A percentile compares a stretch with the other conserved stretches of the same genome.
Evolutionary conservation across 371 early-diverging fungal genomes (phyloP).

Genomic region (Umbelopsis sp.): DNA sequence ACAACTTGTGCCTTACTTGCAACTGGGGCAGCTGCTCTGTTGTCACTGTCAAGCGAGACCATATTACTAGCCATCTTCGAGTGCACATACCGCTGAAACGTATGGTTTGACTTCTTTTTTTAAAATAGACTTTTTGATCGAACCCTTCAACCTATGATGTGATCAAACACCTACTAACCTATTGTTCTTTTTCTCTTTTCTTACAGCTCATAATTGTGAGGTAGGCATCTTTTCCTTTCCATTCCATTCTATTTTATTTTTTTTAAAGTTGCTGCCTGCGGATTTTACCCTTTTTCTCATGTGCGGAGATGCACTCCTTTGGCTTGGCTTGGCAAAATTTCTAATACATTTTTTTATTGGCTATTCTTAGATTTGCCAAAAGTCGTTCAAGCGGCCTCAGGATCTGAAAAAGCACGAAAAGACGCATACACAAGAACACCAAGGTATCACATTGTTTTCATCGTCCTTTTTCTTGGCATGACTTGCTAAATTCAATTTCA

Average conservation of each 20-base stretch:
- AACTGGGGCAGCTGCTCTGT: conserved; percentile 84
- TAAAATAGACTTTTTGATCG: background rate
- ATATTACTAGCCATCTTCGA: conserved; percentile 88
- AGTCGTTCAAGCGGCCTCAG: conserved; percentile 92
- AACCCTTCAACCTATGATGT: background rate
- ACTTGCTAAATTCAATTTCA: conserved; percentile 43
- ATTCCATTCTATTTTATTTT: background rate
- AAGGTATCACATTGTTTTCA: conserved; percentile 28
- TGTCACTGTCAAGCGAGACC: conserved; percentile 84
- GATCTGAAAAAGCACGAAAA: conserved; percentile 94
- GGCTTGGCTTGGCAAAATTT: conserved; percentile 6
- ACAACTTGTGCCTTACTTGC: conserved; percentile 87
- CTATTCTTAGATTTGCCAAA: conserved; percentile 66
- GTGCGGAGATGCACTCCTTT: conserved; percentile 23
- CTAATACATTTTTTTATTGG: conserved; percentile 4
- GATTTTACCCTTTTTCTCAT: conserved; percentile 27
- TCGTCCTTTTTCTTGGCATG: conserved; percentile 20
- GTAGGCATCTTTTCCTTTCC: conserved; percentile 17
- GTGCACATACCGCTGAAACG: conserved; percentile 92
- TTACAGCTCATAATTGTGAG: conserved; percentile 24
- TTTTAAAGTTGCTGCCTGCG: background rate
- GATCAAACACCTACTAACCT: background rate
- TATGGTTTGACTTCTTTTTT: conserved; percentile 54
- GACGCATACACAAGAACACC: conserved; percentile 71
- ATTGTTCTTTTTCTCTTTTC: background rate